A percentile compares a stretch with the other conserved stretches of the same genome.
Evolutionary conservation across 1,139 yeast species (phyloP).

Genomic region (Pichia sp.): DNA sequence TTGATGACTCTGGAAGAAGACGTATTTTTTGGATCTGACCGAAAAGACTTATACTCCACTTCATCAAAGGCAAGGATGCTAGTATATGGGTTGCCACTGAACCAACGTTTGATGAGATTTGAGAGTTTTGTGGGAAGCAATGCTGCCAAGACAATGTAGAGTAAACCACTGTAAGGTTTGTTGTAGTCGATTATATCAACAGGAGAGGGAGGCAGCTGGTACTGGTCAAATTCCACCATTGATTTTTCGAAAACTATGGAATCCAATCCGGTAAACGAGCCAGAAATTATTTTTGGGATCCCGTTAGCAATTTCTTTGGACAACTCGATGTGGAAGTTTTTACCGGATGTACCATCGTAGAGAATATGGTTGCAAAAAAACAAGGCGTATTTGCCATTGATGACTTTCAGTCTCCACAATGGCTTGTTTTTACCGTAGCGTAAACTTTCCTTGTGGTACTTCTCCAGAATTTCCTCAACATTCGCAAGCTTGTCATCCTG

Average conservation of each 20-base stretch:
- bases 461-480: slow-evolving; percentile 1
- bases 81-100: slow-evolving; percentile 10
- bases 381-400: slow-evolving; percentile 22
- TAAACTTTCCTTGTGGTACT: slow-evolving; percentile 2
- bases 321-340: slow-evolving; percentile 36
- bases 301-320: slow-evolving; percentile 21
- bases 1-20: background rate
- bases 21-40: background rate
- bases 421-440: slow-evolving; percentile 6
- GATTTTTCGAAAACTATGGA: slow-evolving; percentile 8
- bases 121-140: slow-evolving; percentile 9
- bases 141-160: background rate
- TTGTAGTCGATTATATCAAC: slow-evolving; percentile 3
- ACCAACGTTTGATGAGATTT: slow-evolving; percentile 3
- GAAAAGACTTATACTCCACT: background rate
- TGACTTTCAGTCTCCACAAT: slow-evolving; percentile 17
- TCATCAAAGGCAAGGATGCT: slow-evolving; percentile 3
- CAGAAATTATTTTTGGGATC: background rate
- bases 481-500: slow-evolving; percentile 2
- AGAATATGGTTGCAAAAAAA: slow-evolving; percentile 36
- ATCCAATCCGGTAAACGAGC: background rate
- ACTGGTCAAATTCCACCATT: background rate
- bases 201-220: slow-evolving; percentile 7
- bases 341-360: slow-evolving; percentile 38
- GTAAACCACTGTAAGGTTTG: background rate